Base-by-base conservation (phyloP, 2,329 filamentous ascomycete genomes). In the Aspergillaceae sp. region DNA sequence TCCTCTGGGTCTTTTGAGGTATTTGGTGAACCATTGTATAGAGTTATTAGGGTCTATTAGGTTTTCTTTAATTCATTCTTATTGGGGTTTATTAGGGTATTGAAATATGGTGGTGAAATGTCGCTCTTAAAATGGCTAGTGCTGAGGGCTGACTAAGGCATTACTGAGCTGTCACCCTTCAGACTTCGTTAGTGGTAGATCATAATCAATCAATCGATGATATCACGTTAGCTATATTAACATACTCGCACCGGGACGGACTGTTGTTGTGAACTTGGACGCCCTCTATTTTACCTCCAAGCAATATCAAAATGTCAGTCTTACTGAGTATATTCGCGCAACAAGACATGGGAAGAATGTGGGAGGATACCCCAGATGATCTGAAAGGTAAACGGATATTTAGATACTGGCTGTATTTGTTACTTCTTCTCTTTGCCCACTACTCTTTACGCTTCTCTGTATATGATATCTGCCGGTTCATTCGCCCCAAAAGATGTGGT, bases 341-440 rank as follows among this genome's bases (percentile, higher is more conserved):
- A 53, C 38, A 4, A 55, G 51, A 38, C 52, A 57, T 2, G 50
- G 55, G 33, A 51, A 44, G 9, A 51, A 55, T 7, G 45, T 54
- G 4, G 48, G 45, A 3, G 50, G 43, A 28, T 49, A 50, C 5
- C 7, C 19, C 5, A 34, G 36, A 30, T 35, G 7, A 3, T 19
- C 11, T 2, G 48, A 43, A 5, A 55, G 29, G 28, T 35, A 40
- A 27, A 50, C 19, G 3, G 32, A 35, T 10, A 45, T 9, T 5
- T 49, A 38, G 27, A 48, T 2, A 4, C 41, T 40, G 19, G 49
- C n/a, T 7, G 40, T 48, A 11, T 19, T 19, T 19, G 19, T 19
- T 19, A 19, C 19, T 19, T 19, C 19, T 19, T 19, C 19, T 19
- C 19, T 19, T 48, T 51, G 2, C 32, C 3, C n/a, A 26, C 7